Conservation (phyloP, 2,329 filamentous ascomycete species). For the Ascochyta pisi region DNA sequence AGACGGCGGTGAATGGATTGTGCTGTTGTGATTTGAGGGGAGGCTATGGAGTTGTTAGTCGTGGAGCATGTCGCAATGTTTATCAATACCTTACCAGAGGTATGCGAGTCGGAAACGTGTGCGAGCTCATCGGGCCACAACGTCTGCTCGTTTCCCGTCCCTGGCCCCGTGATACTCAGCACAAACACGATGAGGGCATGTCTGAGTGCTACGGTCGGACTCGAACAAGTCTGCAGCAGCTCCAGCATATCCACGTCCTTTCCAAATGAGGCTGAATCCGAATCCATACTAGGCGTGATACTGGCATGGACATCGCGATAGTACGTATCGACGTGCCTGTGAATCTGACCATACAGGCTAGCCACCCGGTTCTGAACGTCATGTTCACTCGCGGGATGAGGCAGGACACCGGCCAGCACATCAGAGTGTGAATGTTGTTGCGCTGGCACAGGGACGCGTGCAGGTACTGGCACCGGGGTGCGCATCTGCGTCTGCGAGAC, state of each 20-base stretch:
- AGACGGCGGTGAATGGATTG: slow-evolving; percentile 38
- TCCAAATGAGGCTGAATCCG: slow-evolving; percentile 38
- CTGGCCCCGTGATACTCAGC: slow-evolving; percentile 29
- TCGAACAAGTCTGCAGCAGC: slow-evolving; percentile 32
- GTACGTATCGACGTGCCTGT: slow-evolving; percentile 39
- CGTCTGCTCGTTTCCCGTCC: slow-evolving; percentile 19
- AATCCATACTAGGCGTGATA: slow-evolving; percentile 43
- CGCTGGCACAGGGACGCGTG: not conserved
- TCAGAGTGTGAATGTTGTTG: slow-evolving; percentile 20
- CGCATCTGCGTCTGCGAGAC: slow-evolving; percentile 33
- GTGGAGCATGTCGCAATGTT: not conserved
- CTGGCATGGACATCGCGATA: slow-evolving; percentile 46
- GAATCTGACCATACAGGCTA: slow-evolving; percentile 35
- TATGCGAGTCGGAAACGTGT: too few species aligned
- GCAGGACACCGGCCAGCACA: slow-evolving; percentile 32
- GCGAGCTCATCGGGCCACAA: slow-evolving; percentile 37
- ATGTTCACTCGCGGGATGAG: slow-evolving; percentile 31
- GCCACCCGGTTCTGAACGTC: slow-evolving; percentile 30
- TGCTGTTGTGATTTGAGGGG: slow-evolving; percentile 19
- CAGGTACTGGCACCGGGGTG: slow-evolving; percentile 8
- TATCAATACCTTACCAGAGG: not conserved
- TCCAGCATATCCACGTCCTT: slow-evolving; percentile 32
- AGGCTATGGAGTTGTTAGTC: slow-evolving; percentile 10
- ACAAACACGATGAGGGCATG: slow-evolving; percentile 40
- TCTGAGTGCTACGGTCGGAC: slow-evolving; percentile 38